A percentile compares a stretch with the other conserved stretches of the same genome.
Evolutionary conservation across 148 eudicot species (phyloP).

Genomic region (Cornus suecica): DNA sequence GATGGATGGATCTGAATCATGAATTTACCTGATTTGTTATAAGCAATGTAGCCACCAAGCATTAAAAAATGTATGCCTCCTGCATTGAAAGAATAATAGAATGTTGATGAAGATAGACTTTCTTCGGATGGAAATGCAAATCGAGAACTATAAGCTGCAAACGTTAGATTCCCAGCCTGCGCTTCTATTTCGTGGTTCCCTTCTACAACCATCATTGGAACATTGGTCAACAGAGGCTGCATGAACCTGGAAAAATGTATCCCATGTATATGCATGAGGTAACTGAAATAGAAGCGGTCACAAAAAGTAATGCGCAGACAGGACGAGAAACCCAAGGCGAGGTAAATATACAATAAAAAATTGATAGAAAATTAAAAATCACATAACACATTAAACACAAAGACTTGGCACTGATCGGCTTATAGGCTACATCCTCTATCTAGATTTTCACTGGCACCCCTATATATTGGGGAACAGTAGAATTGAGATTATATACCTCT

Average conservation of each 20-base stretch:
- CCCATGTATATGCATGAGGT: not conserved
- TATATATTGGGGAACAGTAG: too few relatives aligned
- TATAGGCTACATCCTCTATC: too few relatives aligned
- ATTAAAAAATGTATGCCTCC: conserved; percentile 88
- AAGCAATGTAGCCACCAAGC: conserved; percentile 85
- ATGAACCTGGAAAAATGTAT: conserved; percentile 55
- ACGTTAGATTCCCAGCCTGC: conserved; percentile 65
- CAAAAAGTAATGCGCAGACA: not conserved
- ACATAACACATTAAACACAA: too few relatives aligned
- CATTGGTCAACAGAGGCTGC: conserved; percentile 73
- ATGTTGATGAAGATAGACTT: conserved; percentile 67
- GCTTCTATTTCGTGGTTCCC: conserved; percentile 95
- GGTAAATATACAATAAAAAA: too few relatives aligned
- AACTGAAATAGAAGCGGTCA: not conserved
- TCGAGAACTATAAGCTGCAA: conserved; percentile 81
- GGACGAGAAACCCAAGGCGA: too few relatives aligned
- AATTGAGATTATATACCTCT: too few relatives aligned
- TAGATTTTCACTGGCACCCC: too few relatives aligned
- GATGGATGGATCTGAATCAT: not conserved
- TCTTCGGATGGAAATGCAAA: conserved; percentile 88
- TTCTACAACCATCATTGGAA: conserved; percentile 92
- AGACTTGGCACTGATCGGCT: too few relatives aligned
- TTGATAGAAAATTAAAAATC: too few relatives aligned
- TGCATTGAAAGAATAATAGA: conserved; percentile 84
- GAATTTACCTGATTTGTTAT: conserved; percentile 66